These are phyloP conservation scores for Raffaelea arxii DNA, from an alignment of 2,329 filamentous ascomycete species.

Conservation along the genomic window DNA sequence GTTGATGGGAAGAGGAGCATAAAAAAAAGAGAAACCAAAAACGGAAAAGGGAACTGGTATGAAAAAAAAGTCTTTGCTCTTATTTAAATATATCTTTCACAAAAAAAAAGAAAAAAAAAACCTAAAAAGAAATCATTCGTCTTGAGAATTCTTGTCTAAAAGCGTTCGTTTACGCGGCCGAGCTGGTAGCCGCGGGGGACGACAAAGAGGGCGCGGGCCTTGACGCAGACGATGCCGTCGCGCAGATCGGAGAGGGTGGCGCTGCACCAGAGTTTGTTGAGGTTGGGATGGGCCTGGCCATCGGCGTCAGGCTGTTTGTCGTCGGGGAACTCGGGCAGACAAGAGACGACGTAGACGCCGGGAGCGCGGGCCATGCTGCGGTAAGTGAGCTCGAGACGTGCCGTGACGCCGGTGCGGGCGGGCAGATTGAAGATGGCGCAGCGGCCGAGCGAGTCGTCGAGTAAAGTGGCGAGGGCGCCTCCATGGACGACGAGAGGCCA, in stretches of 20 bases:
- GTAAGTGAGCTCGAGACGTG: conserved; percentile 52
- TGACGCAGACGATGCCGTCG: conserved; percentile 47
- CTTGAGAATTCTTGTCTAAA: conserved; percentile 9
- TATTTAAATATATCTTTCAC: no score
- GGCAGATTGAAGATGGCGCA: conserved; percentile 43
- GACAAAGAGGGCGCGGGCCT: conserved; percentile 48
- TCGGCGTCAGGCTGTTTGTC: conserved; percentile 15
- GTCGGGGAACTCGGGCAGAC: conserved; percentile 28
- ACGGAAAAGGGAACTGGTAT: no score
- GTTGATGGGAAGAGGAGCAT: no score
- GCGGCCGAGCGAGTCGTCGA: conserved; percentile 61
- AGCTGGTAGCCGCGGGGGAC: conserved; percentile 38
- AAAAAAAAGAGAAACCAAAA: no score
- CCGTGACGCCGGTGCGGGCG: conserved; percentile 41
- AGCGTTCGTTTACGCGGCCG: conserved; percentile 8
- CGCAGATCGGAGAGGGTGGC: conserved; percentile 40
- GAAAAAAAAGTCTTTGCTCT: no score
- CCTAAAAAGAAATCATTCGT: no score
- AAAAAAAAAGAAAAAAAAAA: no score
- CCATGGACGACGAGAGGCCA: conserved; percentile 68
- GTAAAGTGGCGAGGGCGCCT: conserved; percentile 55
- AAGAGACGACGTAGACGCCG: conserved; percentile 54
- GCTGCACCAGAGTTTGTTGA: conserved; percentile 43
- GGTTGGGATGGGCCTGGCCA: conserved; percentile 15
- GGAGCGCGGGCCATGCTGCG: conserved; percentile 48